Base-by-base conservation (phyloP, 1,284 basidiomycete genomes). In the Ceratobasidium sp. region DNA sequence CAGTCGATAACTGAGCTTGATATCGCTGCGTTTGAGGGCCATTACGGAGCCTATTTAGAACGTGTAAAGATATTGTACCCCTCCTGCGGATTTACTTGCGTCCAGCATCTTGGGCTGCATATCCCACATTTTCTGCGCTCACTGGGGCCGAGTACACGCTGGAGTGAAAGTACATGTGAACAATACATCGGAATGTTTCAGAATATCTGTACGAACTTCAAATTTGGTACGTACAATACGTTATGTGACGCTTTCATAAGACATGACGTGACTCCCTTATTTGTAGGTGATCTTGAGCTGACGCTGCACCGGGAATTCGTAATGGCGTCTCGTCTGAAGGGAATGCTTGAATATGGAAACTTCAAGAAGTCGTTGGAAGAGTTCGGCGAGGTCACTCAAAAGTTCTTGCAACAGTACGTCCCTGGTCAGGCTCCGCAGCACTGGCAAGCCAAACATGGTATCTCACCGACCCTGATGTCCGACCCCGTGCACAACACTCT, bases 21-120 rank as follows among this genome's bases (percentile, higher is more conserved):
- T 49, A 40, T 40, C 29, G 11, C 19, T 32, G n/a, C 49, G 5
- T 70, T 77, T 32, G 32, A 59, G 34, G 1, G 22, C 8, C 51
- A 76, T 29, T 51, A 29, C 46, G 9, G 3, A 7, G 11, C 17
- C 19, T 76, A 76, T 43, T 25, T 76, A 15, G 25, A 64, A 5
- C 40, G n/a, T 4, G 29, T 71, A 13, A 49, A 69, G 15, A 9
- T n/a, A 22, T 65, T 77, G 4, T 75, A 76, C 54, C 74, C 74
- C 46, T n/a, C n/a, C 8, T 46, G 15, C 13, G 15, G 49, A 2
- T 32, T 76, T 9, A 29, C 34, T 15, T 57, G 67, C 2, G 61
- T 49, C 17, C 75, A 70, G 25, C 77, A 78, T 34, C 37, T 76
- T 4, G 40, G 65, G 13, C 65, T 71, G 19, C 77, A 78, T 64